Evolutionary conservation across 2,329 filamentous ascomycete species (phyloP), one percentile per base, ranked within the genome.

Genomic region (Nemania sp.): DNA sequence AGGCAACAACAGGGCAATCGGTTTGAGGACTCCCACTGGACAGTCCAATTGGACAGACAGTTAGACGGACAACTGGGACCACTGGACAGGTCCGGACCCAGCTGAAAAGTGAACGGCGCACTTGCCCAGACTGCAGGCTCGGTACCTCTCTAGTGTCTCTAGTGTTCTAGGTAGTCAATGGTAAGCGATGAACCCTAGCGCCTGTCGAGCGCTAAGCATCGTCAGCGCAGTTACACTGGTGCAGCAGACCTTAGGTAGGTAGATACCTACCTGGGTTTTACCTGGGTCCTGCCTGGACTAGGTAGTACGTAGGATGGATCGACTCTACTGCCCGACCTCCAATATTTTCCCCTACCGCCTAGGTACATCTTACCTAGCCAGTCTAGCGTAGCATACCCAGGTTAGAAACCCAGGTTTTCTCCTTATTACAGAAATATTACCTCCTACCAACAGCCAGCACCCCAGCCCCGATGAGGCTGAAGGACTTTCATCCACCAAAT

Each of bases 391-490:
- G 32, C 11, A 7, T 35, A 11, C 32, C 32, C 32, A 35, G 32
- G 32, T 35, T 11, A n/a, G n/a, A n/a, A n/a, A n/a, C n/a, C n/a
- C n/a, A 18, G 49, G 20, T 51, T 41, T 24, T 45, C 41, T 8
- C 41, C 41, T 27, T 57, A 51, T 49, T 52, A 11, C 32, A 35
- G 32, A 35, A n/a, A 35, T 35, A 53, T 56, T 61, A 51, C 15
- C 54, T 29, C 35, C 29, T 29, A 24, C 20, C 47, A 55, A 29
- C 49, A 52, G 63, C 57, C 57, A 62, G 54, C 64, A 62, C 70
- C 65, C 58, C 57, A 56, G 60, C 32, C 41, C 47, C 35, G 69
- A 74, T 75, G 75, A 77, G 75, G 75, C 75, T 77, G 74, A 76
- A 77, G 67, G 47, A 45, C 59, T 27, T 66, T 55, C 62, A 67